Evolutionary conservation across 768 basidiomycete species (phyloP).

Genomic region (Podaxis sp.): DNA sequence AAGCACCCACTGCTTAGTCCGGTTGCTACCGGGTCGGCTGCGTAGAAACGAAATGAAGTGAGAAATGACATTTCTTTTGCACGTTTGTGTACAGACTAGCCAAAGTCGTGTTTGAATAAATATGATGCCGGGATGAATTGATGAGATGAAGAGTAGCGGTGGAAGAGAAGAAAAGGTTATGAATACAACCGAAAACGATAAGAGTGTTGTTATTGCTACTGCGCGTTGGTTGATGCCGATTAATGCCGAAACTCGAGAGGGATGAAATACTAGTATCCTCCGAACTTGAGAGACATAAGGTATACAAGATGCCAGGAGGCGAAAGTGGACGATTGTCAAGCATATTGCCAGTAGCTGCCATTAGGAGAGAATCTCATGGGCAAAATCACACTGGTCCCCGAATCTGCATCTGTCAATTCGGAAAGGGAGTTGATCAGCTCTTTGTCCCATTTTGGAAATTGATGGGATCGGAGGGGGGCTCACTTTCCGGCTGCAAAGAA

Average conservation of each 20-base stretch:
- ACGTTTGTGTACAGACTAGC: slow-evolving; percentile 5
- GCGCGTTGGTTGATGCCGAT: neutral
- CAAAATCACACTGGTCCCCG: slow-evolving; percentile 85
- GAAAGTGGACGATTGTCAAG: neutral
- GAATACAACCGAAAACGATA: neutral
- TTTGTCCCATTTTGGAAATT: slow-evolving; percentile 35
- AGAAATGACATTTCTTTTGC: neutral
- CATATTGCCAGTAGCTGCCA: neutral
- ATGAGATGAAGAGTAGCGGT: neutral
- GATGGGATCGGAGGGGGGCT: slow-evolving; percentile 53
- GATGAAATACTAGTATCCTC: neutral
- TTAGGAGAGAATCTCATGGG: slow-evolving; percentile 51
- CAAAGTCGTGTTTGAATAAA: slow-evolving; percentile 1
- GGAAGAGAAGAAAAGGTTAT: neutral
- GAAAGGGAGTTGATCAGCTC: slow-evolving; percentile 39
- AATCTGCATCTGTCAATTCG: slow-evolving; percentile 79
- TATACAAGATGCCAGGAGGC: slow-evolving; percentile 5
- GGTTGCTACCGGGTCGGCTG: neutral
- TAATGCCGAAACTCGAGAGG: neutral
- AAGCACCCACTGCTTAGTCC: too few relatives aligned
- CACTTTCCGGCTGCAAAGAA: slow-evolving; percentile 92
- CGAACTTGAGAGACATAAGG: slow-evolving; percentile 1
- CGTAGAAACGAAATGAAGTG: neutral
- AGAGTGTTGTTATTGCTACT: neutral
- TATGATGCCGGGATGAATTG: neutral